Base-by-base conservation (phyloP, 352 stramenopile species). In the Phytopythium boreale region DNA sequence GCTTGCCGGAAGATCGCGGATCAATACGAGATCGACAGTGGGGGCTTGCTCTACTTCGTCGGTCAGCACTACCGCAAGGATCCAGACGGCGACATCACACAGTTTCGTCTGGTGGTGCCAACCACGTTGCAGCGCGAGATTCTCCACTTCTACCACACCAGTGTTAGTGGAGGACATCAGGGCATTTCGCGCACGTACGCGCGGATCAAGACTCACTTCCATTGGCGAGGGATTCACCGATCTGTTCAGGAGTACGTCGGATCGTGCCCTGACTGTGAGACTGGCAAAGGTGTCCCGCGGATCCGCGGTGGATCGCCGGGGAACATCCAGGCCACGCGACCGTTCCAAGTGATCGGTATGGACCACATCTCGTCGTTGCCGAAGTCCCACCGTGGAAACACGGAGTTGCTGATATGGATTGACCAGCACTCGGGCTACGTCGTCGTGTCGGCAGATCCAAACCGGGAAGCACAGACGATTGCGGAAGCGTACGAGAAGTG, bases 321-420 rank as follows among this genome's bases (percentile, higher is more conserved):
- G 1, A 69, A 62, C 41, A 52, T 68, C 14, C 26, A 47, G 6
- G 56, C 56, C 15, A 68, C 53, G 55, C 59, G 59, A 19, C 61
- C 43, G 19, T 62, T 64, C 19, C 57, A 64, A 17, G 36, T 62
- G 17, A 55, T 69, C 24, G 63, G 26, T 2, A 69, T 64, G 63
- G 63, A 69, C 31, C 61, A 71, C n/a, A 62, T 69, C 26, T 39
- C 66, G 2, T 63, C 64, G 9, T 34, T 70, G 3, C 59, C 44
- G 12, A 29, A 52, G 15, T 52, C 44, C 10, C 59, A 61, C 31
- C 7, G 39, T 19, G 53, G 64, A 1, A 67, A 68, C 14, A 71
- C 66, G 0, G 49, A 68, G 50, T 6, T 68, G 0, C 24, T 68
- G 20, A 24, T 52, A 4, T 51, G 20, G 36, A 36, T 61, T 17